Conservation (phyloP, 164 flowering plant species). For the Aristolochia fimbriata region DNA sequence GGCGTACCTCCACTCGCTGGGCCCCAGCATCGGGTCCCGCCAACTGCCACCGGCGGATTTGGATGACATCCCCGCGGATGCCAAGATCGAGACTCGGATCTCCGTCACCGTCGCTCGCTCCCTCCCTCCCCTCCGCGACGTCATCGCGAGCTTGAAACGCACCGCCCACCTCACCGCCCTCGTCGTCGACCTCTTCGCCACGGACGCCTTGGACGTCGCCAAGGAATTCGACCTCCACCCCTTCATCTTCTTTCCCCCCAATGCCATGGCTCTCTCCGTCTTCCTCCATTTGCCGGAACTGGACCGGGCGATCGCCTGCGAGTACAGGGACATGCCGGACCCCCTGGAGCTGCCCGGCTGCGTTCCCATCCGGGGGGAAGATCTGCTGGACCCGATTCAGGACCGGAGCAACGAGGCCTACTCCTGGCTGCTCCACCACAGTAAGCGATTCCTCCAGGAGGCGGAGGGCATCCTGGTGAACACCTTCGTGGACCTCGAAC, state of each 20-base stretch:
- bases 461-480: slow-evolving; percentile 26
- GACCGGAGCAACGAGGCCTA: slow-evolving; percentile 20
- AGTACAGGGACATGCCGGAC: slow-evolving; percentile 19
- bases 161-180: slow-evolving; percentile 15
- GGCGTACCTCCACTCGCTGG: slow-evolving; percentile 18
- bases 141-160: slow-evolving; percentile 4
- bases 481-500: slow-evolving; percentile 18
- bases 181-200: slow-evolving; percentile 32
- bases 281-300: slow-evolving; percentile 22
- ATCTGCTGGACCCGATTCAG: slow-evolving; percentile 22
- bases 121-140: slow-evolving; percentile 22
- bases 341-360: slow-evolving; percentile 30
- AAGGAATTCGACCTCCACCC: slow-evolving; percentile 20
- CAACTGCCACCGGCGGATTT: slow-evolving; percentile 24
- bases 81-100: slow-evolving; percentile 21
- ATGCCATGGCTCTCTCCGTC: slow-evolving; percentile 21
- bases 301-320: slow-evolving; percentile 14
- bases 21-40: slow-evolving; percentile 11
- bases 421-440: slow-evolving; percentile 13
- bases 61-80: slow-evolving; percentile 15
- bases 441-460: background rate
- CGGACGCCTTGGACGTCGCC: slow-evolving; percentile 28
- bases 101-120: slow-evolving; percentile 22
- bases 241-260: slow-evolving; percentile 31
- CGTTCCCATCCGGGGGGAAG: slow-evolving; percentile 17